Percentiles rank a stretch among this genome's conserved stretches.
Evolutionary conservation across 306 rosid species (phyloP).

Genomic region (Ammopiptanthus mongolicus): DNA sequence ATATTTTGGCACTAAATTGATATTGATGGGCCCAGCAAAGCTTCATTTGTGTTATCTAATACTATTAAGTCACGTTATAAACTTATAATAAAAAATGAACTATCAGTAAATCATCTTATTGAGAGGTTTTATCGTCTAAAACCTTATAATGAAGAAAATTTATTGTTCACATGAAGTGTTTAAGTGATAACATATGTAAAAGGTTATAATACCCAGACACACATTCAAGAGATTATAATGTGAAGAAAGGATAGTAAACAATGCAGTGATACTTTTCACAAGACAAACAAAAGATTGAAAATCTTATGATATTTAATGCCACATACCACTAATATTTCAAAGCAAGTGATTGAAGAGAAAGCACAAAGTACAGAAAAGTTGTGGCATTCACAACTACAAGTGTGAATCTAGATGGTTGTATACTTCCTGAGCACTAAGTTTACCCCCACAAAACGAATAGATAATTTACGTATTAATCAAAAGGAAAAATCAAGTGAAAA

Average conservation of each 20-base stretch:
- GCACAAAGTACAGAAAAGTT: background rate
- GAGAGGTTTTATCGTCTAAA: background rate
- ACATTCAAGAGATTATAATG: background rate
- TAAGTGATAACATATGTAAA: background rate
- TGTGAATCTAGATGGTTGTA: background rate
- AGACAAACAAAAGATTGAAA: background rate
- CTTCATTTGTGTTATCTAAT: background rate
- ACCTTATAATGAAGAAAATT: background rate
- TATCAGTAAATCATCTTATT: background rate
- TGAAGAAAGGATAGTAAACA: background rate
- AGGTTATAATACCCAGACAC: background rate
- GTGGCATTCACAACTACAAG: background rate
- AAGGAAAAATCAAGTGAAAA: background rate
- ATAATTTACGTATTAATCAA: background rate
- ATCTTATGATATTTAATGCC: background rate
- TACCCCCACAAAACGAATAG: background rate
- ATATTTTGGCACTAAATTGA: background rate
- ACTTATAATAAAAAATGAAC: background rate
- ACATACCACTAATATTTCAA: background rate
- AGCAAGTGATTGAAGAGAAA: conserved; percentile 1
- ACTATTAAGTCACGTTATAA: background rate
- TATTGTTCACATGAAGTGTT: background rate
- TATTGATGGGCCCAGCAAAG: background rate
- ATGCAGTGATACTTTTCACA: background rate
- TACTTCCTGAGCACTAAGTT: background rate